Percentiles rank a stretch among this genome's conserved stretches.
Conservation (phyloP, 75 land plant genomes). For the Pinus albicaulis region DNA sequence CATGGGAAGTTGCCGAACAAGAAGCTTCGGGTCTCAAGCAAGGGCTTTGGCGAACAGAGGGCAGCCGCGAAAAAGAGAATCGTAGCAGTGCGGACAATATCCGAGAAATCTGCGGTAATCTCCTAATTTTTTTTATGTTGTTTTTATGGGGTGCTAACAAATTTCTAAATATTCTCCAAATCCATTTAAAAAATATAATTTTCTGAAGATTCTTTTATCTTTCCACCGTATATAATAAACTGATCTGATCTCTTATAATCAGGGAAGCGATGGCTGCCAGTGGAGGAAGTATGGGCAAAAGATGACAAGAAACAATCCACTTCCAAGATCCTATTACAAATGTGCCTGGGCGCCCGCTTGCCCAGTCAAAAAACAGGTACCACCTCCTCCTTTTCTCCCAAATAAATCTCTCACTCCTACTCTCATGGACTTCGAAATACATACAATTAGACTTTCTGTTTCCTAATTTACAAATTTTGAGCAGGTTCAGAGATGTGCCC, state of each 20-base stretch:
- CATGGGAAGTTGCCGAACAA: background rate
- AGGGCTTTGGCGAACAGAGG: background rate
- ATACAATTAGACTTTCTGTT: no score
- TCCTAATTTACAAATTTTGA: no score
- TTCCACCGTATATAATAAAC: background rate
- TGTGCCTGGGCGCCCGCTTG: slow-evolving; percentile 16
- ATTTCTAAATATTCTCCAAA: no score
- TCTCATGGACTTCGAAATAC: no score
- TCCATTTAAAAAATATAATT: no score
- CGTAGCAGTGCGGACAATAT: background rate
- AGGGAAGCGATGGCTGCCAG: slow-evolving; percentile 20
- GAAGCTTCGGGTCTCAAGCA: background rate
- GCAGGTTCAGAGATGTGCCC: background rate
- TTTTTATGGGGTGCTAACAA: no score
- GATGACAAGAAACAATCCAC: slow-evolving; percentile 19
- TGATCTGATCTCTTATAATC: background rate
- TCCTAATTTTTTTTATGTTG: no score
- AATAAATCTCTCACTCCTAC: no score
- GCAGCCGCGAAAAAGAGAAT: background rate
- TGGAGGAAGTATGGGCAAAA: slow-evolving; percentile 33
- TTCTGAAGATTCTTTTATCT: no score
- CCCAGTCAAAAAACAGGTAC: slow-evolving; percentile 27
- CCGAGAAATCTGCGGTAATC: background rate
- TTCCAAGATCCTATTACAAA: slow-evolving; percentile 18
- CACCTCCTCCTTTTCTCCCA: no score